A percentile compares a stretch with the other conserved stretches of the same genome.
These are phyloP conservation scores for Exophiala alcalophila DNA, from an alignment of 2,329 filamentous ascomycete species.

Conservation along the genomic window DNA sequence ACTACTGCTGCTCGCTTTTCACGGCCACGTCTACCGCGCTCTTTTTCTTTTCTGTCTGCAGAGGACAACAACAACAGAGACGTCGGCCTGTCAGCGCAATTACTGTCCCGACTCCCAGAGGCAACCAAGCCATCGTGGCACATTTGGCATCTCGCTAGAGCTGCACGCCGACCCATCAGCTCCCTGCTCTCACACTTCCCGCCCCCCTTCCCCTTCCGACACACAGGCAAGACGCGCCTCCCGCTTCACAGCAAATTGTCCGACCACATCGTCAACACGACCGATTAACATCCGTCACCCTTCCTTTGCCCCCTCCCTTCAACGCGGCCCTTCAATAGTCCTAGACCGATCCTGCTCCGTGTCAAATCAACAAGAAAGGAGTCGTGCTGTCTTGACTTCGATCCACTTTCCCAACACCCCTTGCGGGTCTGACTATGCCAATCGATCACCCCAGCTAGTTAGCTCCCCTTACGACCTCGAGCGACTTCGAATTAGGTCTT, in stretches of 20 bases:
- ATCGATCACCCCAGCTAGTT: slow-evolving; percentile 20
- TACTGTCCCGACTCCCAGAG: no score
- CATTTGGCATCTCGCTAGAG: no score
- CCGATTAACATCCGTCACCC: slow-evolving; percentile 26
- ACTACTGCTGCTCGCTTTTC: no score
- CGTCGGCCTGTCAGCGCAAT: slow-evolving; percentile 14
- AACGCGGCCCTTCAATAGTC: no score
- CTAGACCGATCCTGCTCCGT: slow-evolving; percentile 15
- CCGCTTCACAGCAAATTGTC: slow-evolving; percentile 24
- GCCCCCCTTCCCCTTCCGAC: slow-evolving; percentile 19
- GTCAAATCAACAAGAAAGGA: slow-evolving; percentile 26
- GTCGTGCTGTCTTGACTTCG: slow-evolving; percentile 18
- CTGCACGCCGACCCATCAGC: no score
- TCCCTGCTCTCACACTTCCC: slow-evolving; percentile 9
- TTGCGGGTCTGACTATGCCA: slow-evolving; percentile 25
- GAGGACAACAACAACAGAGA: no score
- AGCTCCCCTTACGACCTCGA: slow-evolving; percentile 22
- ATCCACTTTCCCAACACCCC: slow-evolving; percentile 28
- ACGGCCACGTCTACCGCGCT: no score
- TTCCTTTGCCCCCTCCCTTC: slow-evolving; percentile 13
- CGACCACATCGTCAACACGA: slow-evolving; percentile 26
- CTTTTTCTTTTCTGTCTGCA: background rate
- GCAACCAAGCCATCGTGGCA: no score
- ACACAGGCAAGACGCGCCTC: slow-evolving; percentile 23
- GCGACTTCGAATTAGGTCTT: slow-evolving; percentile 23